phyloP scores from a whole-genome alignment of 345 rosid species.

The Eucalyptus cladocalyx region DNA sequence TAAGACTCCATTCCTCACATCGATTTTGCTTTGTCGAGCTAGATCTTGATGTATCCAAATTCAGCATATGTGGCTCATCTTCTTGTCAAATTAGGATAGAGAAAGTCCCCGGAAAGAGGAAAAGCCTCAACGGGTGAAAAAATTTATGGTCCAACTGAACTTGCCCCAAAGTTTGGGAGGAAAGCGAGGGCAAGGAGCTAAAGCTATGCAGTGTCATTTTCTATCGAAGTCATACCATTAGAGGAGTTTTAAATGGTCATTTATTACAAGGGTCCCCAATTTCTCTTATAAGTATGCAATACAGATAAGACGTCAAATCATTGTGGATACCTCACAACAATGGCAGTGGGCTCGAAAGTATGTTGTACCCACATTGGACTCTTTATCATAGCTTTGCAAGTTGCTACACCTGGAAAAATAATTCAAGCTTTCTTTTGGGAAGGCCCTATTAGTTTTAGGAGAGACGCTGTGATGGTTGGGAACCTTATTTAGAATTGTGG shows the following conservation, averaged over 20 bases:
- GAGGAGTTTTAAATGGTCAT: not conserved
- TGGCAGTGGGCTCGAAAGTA: not conserved
- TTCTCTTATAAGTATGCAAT: not conserved
- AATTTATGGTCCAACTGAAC: not conserved
- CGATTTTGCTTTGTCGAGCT: not conserved
- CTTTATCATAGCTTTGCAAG: not conserved
- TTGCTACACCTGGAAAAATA: not conserved
- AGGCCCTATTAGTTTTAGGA: not conserved
- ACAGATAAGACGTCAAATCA: not conserved
- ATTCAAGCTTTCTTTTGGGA: not conserved
- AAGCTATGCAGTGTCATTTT: not conserved
- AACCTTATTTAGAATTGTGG: not conserved
- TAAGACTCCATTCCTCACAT: not conserved
- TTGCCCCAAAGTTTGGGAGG: not conserved
- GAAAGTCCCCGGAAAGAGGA: not conserved
- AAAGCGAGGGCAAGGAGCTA: not conserved
- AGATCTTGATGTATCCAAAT: not conserved
- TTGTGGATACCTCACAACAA: not conserved
- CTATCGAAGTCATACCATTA: not conserved
- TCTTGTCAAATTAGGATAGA: not conserved
- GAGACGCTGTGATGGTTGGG: not conserved
- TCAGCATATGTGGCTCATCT: not conserved
- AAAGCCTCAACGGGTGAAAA: not conserved
- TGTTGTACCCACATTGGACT: not conserved
- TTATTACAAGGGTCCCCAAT: not conserved